phyloP scores from a whole-genome alignment of 1,284 basidiomycete genomes.

The Ustilago lituana region DNA sequence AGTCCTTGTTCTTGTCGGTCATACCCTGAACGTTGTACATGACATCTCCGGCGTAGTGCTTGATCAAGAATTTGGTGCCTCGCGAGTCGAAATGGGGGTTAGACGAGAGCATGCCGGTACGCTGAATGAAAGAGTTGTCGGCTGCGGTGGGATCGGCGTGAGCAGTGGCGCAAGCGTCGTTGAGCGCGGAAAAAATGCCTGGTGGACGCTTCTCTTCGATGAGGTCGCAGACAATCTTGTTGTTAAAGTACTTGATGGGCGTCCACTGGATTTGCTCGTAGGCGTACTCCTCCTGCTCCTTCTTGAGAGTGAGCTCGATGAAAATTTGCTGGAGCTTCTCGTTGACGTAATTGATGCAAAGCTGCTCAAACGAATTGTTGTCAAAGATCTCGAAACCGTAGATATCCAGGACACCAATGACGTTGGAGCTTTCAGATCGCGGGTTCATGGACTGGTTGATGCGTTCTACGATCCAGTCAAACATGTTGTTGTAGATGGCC shows the following conservation, averaged over 20 bases:
- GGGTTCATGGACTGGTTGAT: conserved; percentile 97
- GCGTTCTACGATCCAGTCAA: conserved; percentile 98
- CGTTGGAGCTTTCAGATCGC: conserved; percentile 75
- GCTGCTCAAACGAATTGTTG: conserved; percentile 98
- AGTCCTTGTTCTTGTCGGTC: conserved; percentile 99
- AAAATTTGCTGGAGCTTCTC: conserved; percentile 97
- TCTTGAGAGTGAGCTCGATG: conserved; percentile 97
- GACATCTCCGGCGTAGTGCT: conserved; percentile 87
- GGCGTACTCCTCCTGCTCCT: conserved; percentile 99
- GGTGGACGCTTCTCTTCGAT: conserved; percentile 96
- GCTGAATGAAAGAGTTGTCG: conserved; percentile 95
- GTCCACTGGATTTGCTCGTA: conserved; percentile 99
- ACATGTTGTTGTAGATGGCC: conserved; percentile 97
- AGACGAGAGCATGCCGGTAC: conserved; percentile 73
- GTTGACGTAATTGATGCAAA: conserved; percentile 99
- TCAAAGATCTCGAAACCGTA: conserved; percentile 93
- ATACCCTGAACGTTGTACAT: conserved; percentile 97
- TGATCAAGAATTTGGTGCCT: conserved; percentile 72
- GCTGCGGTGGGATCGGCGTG: conserved; percentile 96
- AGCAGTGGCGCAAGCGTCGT: conserved; percentile 97
- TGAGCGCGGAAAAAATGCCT: conserved; percentile 96
- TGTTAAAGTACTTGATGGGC: conserved; percentile 77
- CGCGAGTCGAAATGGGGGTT: conserved; percentile 79
- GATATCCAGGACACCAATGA: conserved; percentile 97
- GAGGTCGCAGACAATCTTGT: conserved; percentile 88